A percentile compares a stretch with the other conserved stretches of the same genome.
Conservation (phyloP, 345 rosid species). For the Physaria fendleri region DNA sequence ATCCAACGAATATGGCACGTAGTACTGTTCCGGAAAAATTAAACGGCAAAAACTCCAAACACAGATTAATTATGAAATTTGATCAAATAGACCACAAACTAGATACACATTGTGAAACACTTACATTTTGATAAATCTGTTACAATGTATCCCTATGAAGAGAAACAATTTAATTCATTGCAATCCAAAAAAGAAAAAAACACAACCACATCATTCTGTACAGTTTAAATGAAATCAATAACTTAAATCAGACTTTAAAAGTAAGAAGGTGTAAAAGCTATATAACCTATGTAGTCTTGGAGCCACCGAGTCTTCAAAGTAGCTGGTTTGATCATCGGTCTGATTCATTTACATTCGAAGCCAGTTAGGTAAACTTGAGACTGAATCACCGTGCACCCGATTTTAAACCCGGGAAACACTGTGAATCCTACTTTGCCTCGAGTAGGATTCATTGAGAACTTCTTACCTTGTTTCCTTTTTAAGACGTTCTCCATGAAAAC, state of each 20-base stretch:
- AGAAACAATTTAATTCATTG: constrained; percentile 5
- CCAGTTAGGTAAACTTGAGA: constrained; percentile 69
- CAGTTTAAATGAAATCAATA: constrained; percentile 16
- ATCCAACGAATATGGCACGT: background rate
- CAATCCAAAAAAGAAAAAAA: constrained; percentile 11
- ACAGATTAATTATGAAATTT: background rate
- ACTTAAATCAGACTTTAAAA: constrained; percentile 4
- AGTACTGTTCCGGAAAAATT: background rate
- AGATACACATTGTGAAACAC: background rate
- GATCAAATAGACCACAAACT: background rate
- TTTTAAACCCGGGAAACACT: constrained; percentile 83
- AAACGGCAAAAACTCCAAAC: background rate
- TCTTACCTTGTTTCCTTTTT: constrained; percentile 26
- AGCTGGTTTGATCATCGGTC: background rate
- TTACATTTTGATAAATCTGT: constrained; percentile 5
- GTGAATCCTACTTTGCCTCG: constrained; percentile 78
- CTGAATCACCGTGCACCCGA: constrained; percentile 67
- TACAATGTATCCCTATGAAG: constrained; percentile 1
- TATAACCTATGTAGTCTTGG: background rate
- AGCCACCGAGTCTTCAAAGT: background rate
- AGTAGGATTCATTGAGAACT: constrained; percentile 22
- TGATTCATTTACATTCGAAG: constrained; percentile 38
- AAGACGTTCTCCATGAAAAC: constrained; percentile 83
- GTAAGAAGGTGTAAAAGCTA: constrained; percentile 7
- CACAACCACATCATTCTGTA: constrained; percentile 6